Evolutionary conservation across 169 alveolate species (phyloP).

Genomic region (Eimeria tenella): DNA sequence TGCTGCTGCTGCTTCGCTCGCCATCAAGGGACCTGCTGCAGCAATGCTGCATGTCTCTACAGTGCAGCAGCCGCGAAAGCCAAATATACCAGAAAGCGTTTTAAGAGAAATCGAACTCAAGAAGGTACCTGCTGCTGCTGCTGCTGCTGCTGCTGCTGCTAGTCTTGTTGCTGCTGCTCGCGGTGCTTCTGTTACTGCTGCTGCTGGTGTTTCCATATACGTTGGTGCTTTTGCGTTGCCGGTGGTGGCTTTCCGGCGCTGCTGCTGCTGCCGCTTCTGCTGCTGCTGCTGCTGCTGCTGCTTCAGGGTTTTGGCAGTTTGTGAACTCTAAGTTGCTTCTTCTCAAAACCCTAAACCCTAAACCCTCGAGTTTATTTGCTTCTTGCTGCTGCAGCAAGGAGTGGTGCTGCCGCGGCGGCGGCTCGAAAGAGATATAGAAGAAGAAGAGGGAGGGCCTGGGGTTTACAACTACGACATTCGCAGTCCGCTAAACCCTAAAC

Average conservation of each 20-base stretch:
- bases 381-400: neutral
- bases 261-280: neutral
- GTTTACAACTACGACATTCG: conserved; percentile 95
- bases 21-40: conserved; percentile 72
- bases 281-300: neutral
- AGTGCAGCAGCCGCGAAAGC: conserved; percentile 85
- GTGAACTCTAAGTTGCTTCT: neutral
- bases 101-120: conserved; percentile 73
- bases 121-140: neutral
- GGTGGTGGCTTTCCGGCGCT: neutral
- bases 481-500: conserved; percentile 79
- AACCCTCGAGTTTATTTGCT: no score
- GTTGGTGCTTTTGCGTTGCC: neutral
- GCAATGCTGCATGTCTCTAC: conserved; percentile 69
- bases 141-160: no score
- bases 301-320: neutral
- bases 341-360: no score
- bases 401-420: conserved; percentile 80
- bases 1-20: conserved; percentile 77
- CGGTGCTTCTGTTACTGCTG: neutral
- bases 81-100: conserved; percentile 91
- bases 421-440: conserved; percentile 90
- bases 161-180: neutral
- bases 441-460: conserved; percentile 99
- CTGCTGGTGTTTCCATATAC: neutral